phyloP scores from a whole-genome alignment of 1,284 basidiomycete species.

The Gymnopus androsaceus region DNA sequence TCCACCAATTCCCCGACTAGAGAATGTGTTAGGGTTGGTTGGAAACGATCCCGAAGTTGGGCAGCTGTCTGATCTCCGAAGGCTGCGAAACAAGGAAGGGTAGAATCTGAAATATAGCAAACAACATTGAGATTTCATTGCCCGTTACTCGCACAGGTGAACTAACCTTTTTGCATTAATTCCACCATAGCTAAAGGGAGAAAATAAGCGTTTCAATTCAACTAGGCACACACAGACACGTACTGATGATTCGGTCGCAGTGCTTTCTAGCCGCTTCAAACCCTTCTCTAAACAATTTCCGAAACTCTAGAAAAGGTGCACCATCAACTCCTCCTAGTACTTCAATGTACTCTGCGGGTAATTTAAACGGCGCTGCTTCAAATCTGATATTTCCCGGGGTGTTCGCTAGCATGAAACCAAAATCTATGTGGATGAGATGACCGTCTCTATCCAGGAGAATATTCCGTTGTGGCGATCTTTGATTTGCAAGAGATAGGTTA shows the following conservation, averaged over 20 bases:
- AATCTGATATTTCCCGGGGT: conserved; percentile 98
- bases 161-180: conserved; percentile 21
- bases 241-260: conserved; percentile 94
- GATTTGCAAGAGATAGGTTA: conserved; percentile 95
- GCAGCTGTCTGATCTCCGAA: conserved; percentile 90
- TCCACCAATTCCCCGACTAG: conserved; percentile 90
- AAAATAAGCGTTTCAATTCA: conserved; percentile 11
- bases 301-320: conserved; percentile 84
- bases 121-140: not conserved
- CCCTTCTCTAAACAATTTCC: conserved; percentile 85
- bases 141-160: not conserved
- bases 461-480: conserved; percentile 99
- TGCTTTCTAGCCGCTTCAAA: conserved; percentile 95
- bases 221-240: conserved; percentile 33
- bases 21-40: conserved; percentile 85
- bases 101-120: conserved; percentile 74
- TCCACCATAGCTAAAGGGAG: conserved; percentile 19
- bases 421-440: conserved; percentile 95
- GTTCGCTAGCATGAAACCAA: conserved; percentile 97
- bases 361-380: conserved; percentile 98
- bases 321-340: conserved; percentile 89
- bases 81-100: conserved; percentile 89
- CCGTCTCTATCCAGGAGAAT: conserved; percentile 96
- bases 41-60: conserved; percentile 91
- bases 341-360: conserved; percentile 94